Conservation (phyloP, 352 stramenopile genomes). For the Globisporangium cederbergense region DNA sequence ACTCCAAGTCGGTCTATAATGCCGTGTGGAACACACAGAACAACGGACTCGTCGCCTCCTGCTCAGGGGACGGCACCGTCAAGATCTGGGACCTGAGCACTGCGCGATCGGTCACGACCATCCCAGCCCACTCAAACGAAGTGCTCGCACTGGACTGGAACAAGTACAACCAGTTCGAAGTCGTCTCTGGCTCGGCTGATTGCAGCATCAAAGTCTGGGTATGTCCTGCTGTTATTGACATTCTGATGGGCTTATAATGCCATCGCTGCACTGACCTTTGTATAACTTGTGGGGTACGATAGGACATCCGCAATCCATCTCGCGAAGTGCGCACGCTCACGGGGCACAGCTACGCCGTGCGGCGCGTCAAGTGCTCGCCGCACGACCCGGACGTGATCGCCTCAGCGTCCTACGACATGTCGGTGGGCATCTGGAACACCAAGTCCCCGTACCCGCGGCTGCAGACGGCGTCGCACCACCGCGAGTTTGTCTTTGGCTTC, state of each 20-base stretch:
- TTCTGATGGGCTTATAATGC: too few relatives aligned
- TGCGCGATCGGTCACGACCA: conserved; percentile 46
- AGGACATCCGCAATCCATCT: conserved; percentile 79
- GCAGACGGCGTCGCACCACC: conserved; percentile 75
- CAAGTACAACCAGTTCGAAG: conserved; percentile 90
- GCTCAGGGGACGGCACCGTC: conserved; percentile 67
- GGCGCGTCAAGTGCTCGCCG: conserved; percentile 82
- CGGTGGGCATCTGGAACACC: conserved; percentile 85
- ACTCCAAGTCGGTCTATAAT: conserved; percentile 80
- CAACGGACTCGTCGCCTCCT: conserved; percentile 62
- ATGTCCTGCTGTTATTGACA: conserved; percentile 2
- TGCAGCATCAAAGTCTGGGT: conserved; percentile 86
- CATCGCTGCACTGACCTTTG: too few relatives aligned
- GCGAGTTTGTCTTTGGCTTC: conserved; percentile 86
- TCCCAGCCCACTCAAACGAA: conserved; percentile 76
- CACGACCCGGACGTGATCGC: conserved; percentile 79
- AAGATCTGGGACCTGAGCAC: conserved; percentile 82
- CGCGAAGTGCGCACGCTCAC: conserved; percentile 63
- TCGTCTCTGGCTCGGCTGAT: conserved; percentile 85
- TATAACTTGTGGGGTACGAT: background rate
- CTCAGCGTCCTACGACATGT: conserved; percentile 90
- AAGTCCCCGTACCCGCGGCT: conserved; percentile 72
- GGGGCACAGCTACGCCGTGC: conserved; percentile 84
- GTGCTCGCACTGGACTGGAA: conserved; percentile 90
- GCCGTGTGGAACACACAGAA: conserved; percentile 85